Evolutionary conservation across 1,284 basidiomycete species (phyloP).

Genomic region (Apiotrichum gracile): DNA sequence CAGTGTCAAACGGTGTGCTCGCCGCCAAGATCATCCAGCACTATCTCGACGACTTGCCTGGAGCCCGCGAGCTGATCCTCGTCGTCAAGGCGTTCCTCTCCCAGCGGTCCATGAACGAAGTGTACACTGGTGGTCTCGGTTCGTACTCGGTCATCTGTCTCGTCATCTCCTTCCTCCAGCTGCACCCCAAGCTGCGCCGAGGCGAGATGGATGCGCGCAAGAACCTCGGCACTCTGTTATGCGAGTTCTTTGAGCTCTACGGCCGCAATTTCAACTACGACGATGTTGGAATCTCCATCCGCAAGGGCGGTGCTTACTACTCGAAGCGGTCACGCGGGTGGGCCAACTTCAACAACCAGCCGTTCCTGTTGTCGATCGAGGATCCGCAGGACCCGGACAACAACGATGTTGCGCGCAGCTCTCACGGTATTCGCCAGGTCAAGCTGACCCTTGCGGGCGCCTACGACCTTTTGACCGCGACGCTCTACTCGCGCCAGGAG

Average conservation of each 20-base stretch:
- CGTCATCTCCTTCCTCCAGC: slow-evolving; percentile 87
- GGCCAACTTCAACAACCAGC: slow-evolving; percentile 57
- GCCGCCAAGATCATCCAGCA: slow-evolving; percentile 76
- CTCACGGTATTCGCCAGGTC: slow-evolving; percentile 76
- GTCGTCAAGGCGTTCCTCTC: slow-evolving; percentile 84
- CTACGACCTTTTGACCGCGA: slow-evolving; percentile 68
- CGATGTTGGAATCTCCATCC: slow-evolving; percentile 81
- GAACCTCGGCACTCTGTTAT: slow-evolving; percentile 84
- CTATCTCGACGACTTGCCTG: slow-evolving; percentile 68
- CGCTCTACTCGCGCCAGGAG: slow-evolving; percentile 28
- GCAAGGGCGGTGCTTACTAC: slow-evolving; percentile 78
- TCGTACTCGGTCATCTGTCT: slow-evolving; percentile 92
- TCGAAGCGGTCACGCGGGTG: slow-evolving; percentile 73
- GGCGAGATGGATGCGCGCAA: slow-evolving; percentile 78
- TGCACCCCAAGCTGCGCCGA: slow-evolving; percentile 88
- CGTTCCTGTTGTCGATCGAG: slow-evolving; percentile 74
- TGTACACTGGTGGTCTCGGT: slow-evolving; percentile 89
- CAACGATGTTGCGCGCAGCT: slow-evolving; percentile 88
- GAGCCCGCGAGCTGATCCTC: slow-evolving; percentile 72
- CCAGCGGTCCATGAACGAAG: slow-evolving; percentile 93
- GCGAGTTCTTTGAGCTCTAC: slow-evolving; percentile 97
- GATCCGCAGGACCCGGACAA: slow-evolving; percentile 89
- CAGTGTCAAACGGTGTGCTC: slow-evolving; percentile 63
- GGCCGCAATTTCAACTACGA: slow-evolving; percentile 88
- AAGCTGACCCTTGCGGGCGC: slow-evolving; percentile 79